A percentile compares a stretch with the other conserved stretches of the same genome.
Evolutionary conservation across 1,139 yeast species (phyloP).

Genomic region (Sugiyamaella paludigena): DNA sequence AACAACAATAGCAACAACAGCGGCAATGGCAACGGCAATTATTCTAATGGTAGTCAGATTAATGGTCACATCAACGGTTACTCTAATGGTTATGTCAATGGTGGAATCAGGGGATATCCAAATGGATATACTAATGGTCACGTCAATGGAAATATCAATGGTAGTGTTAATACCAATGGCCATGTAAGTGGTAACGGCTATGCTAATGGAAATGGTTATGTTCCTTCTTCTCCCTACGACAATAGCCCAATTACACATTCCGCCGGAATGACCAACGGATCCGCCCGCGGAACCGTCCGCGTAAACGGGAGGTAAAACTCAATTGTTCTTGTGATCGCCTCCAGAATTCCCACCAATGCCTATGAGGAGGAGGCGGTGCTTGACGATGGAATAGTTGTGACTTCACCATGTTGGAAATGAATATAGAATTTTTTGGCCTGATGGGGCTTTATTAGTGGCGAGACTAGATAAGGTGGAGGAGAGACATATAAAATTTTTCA

Average conservation of each 20-base stretch:
- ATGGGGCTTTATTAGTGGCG: neutral
- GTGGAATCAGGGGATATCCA: slow-evolving; percentile 3
- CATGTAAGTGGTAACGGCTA: slow-evolving; percentile 3
- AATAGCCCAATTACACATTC: too few species aligned
- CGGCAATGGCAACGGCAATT: slow-evolving; percentile 1
- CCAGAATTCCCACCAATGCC: too few species aligned
- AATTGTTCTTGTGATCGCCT: neutral
- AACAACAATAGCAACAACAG: neutral
- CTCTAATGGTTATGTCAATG: slow-evolving; percentile 4
- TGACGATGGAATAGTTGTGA: neutral
- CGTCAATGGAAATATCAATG: neutral
- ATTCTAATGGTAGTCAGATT: too few species aligned
- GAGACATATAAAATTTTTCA: too few species aligned
- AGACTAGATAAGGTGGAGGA: too few species aligned
- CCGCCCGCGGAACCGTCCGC: slow-evolving; percentile 9
- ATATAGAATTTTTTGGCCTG: neutral
- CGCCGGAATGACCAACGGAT: slow-evolving; percentile 10
- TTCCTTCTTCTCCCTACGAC: too few species aligned
- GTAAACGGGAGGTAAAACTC: slow-evolving; percentile 11
- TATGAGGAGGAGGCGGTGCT: neutral
- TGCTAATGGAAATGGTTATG: slow-evolving; percentile 3
- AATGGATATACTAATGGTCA: slow-evolving; percentile 10
- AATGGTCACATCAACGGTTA: neutral
- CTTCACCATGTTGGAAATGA: neutral
- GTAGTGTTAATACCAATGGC: slow-evolving; percentile 1